Conservation (phyloP, 1,284 basidiomycete species). For the Melampsora larici-populina region DNA sequence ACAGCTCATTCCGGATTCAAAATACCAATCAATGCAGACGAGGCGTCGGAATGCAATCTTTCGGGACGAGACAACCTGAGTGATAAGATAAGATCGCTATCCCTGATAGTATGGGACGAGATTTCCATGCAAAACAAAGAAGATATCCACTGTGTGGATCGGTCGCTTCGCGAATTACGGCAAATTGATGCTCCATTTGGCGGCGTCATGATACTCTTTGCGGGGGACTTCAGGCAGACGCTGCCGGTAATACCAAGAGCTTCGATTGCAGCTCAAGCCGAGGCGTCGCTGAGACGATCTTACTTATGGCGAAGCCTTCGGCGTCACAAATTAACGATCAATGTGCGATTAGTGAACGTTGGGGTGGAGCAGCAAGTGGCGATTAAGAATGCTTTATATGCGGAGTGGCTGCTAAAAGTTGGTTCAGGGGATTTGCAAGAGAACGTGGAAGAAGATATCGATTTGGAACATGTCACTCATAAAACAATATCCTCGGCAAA, state of each 20-base stretch:
- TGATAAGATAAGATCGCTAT: not conserved
- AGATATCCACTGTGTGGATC: conserved; percentile 4
- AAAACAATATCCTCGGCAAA: no score
- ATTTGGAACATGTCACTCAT: no score
- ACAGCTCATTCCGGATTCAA: conserved; percentile 21
- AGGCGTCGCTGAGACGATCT: no score
- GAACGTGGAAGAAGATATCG: no score
- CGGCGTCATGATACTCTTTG: no score
- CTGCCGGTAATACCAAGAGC: no score
- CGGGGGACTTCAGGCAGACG: no score
- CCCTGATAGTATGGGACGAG: conserved; percentile 18
- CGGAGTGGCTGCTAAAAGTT: no score
- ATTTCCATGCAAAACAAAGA: not conserved
- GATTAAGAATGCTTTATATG: not conserved
- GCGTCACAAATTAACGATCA: not conserved
- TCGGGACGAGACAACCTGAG: not conserved
- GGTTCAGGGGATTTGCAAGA: no score
- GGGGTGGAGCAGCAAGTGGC: no score
- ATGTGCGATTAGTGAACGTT: not conserved
- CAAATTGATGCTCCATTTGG: not conserved
- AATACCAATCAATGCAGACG: not conserved
- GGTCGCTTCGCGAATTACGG: not conserved
- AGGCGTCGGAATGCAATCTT: conserved; percentile 48
- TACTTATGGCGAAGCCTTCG: no score
- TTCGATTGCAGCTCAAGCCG: no score